Conservation (phyloP, 345 rosid genomes). For the Cardamine resedifolia region DNA sequence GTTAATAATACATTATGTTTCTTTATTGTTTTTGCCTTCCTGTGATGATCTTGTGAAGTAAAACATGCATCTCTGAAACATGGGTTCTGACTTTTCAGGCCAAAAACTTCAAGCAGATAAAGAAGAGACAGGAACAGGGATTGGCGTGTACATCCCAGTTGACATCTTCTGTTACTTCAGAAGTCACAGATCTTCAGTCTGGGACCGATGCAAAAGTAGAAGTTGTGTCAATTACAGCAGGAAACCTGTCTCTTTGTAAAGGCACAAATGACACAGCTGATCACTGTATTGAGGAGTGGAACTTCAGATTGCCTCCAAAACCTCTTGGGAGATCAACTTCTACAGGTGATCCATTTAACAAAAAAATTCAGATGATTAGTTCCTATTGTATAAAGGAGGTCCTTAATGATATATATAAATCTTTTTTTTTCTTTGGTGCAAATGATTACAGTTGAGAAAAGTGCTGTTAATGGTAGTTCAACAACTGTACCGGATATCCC, state of each 20-base stretch:
- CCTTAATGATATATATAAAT: neutral
- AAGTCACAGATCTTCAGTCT: slow-evolving; percentile 33
- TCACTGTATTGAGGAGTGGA: slow-evolving; percentile 19
- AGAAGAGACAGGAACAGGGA: slow-evolving; percentile 36
- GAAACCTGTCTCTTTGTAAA: slow-evolving; percentile 11
- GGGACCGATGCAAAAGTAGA: slow-evolving; percentile 18
- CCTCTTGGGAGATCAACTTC: slow-evolving; percentile 30
- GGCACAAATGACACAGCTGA: slow-evolving; percentile 21
- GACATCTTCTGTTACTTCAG: slow-evolving; percentile 40
- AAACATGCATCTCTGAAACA: slow-evolving; percentile 22
- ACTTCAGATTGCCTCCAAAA: slow-evolving; percentile 35
- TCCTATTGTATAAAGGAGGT: neutral
- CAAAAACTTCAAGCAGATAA: slow-evolving; percentile 51
- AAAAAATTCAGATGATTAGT: neutral
- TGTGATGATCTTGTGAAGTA: slow-evolving; percentile 15
- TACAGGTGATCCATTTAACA: slow-evolving; percentile 32
- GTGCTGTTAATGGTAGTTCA: slow-evolving; percentile 32
- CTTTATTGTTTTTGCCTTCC: neutral
- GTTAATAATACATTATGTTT: slow-evolving; percentile 5
- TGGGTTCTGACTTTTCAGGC: slow-evolving; percentile 41
- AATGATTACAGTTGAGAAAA: slow-evolving; percentile 47
- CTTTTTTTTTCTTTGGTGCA: neutral
- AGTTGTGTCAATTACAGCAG: slow-evolving; percentile 11
- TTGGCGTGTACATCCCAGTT: slow-evolving; percentile 39
- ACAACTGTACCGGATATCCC: slow-evolving; percentile 37